Base-by-base conservation (phyloP, 1,284 basidiomycete genomes). In the Phlebopus sp. region DNA sequence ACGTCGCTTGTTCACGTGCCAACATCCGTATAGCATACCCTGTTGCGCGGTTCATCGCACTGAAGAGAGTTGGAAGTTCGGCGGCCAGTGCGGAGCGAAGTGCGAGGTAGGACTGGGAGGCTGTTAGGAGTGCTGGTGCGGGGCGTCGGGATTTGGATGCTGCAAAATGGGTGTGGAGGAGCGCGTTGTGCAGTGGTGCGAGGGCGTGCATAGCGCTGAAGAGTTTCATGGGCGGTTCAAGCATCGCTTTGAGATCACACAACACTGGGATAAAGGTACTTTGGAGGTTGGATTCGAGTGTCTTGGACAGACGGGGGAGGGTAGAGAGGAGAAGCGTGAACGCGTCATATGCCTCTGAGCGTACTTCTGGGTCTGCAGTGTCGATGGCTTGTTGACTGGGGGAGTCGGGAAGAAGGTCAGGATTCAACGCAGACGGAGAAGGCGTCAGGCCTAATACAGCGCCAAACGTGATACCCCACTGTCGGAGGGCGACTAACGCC, bases 31-130 rank as follows among this genome's bases (percentile, higher is more conserved):
- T 70, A 45, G 74, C 73, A 2, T 71, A 59, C 0, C 70, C 69
- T 27, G 87, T 69, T 11, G 85, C 86, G 17, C 68, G 69, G 54
- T 84, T 73, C 47, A 89, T 63, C 18, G 82, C 69, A 4, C 53
- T 55, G n/a, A 88, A 62, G 55, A 85, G 84, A 2, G 65, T 60
- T 0, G 88, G 88, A 2, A 91, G 74, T 53, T 91, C 89, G 0
- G 74, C 67, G 0, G 75, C 74, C 8, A 91, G 74, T 53, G 89
- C 84, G 0, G 76, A 83, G 13, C 85, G 76, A 2, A 91, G 72
- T 0, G 85, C 87, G 19, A 88, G 69, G 62, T 90, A 91, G 37
- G 81, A 82, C 45, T 80, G 76, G 2, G 84, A 88, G 3, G 86
- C 84, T 17, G 83, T 81, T 15, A 86, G 69, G 9, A 90, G 74